These are phyloP conservation scores for Marasmius tenuissimus DNA, from an alignment of 1,284 basidiomycete species.

Conservation along the genomic window DNA sequence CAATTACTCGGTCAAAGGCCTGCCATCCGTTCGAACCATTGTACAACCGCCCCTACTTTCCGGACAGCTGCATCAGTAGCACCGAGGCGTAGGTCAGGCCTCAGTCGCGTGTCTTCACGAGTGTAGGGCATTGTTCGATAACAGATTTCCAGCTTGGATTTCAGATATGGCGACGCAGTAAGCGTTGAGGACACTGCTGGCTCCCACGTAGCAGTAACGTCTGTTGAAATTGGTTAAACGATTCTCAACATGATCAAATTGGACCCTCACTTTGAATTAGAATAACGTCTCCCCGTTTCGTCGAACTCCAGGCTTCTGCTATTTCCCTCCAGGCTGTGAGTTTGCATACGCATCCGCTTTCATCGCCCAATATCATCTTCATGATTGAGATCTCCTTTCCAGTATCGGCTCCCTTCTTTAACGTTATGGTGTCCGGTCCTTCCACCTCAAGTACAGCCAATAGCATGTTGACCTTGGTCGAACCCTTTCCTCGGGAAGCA, in stretches of 20 bases:
- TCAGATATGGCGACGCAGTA: slow-evolving; percentile 63
- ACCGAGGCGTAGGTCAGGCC: slow-evolving; percentile 72
- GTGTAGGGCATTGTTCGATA: slow-evolving; percentile 72
- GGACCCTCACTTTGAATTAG: slow-evolving; percentile 64
- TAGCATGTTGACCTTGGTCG: slow-evolving; percentile 53
- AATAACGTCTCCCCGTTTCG: slow-evolving; percentile 70
- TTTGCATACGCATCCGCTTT: slow-evolving; percentile 49
- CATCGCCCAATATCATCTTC: slow-evolving; percentile 29
- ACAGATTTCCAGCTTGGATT: slow-evolving; percentile 63
- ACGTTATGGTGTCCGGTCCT: slow-evolving; percentile 62
- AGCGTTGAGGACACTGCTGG: slow-evolving; percentile 41
- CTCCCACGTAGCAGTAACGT: slow-evolving; percentile 49
- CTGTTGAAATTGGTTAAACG: slow-evolving; percentile 28
- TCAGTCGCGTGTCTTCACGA: slow-evolving; percentile 55
- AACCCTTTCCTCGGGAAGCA: slow-evolving; percentile 17
- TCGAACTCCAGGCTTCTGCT: slow-evolving; percentile 68
- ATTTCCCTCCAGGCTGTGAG: slow-evolving; percentile 74
- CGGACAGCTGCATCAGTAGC: slow-evolving; percentile 65
- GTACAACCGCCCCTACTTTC: slow-evolving; percentile 62
- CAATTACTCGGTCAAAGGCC: slow-evolving; percentile 28
- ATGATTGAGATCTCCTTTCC: slow-evolving; percentile 62
- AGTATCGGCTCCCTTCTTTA: slow-evolving; percentile 65
- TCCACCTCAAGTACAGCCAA: slow-evolving; percentile 71
- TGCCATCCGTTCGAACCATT: slow-evolving; percentile 70
- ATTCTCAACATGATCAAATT: not conserved